Evolutionary conservation across 257 asterid genomes (phyloP).

Genomic region (Petunia axillaris): DNA sequence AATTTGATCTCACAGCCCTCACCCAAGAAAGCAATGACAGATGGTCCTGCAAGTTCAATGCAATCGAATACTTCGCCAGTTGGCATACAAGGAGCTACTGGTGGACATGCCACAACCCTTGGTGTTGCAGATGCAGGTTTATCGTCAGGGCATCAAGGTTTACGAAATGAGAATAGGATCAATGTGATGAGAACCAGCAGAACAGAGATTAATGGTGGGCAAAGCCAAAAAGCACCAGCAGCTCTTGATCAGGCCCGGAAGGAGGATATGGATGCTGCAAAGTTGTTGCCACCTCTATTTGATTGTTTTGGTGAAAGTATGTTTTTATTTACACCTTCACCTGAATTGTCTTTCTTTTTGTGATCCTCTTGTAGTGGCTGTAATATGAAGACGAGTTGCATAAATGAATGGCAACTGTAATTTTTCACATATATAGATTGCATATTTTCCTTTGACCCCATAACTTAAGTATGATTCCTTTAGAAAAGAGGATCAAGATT

Average conservation of each 20-base stretch:
- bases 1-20: slow-evolving; percentile 76
- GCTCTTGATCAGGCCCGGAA: slow-evolving; percentile 65
- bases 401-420: background rate
- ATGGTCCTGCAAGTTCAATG: slow-evolving; percentile 45
- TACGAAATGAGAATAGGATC: slow-evolving; percentile 46
- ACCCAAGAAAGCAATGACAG: slow-evolving; percentile 66
- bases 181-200: slow-evolving; percentile 43
- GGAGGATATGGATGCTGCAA: slow-evolving; percentile 53
- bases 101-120: slow-evolving; percentile 43
- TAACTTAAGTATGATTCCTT: background rate
- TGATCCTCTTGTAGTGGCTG: slow-evolving; percentile 34
- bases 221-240: slow-evolving; percentile 52
- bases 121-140: slow-evolving; percentile 43
- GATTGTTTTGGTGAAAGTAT: slow-evolving; percentile 87
- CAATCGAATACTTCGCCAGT: slow-evolving; percentile 41
- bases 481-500: background rate
- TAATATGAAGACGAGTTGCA: background rate
- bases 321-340: slow-evolving; percentile 67
- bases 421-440: background rate
- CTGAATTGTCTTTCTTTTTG: slow-evolving; percentile 62
- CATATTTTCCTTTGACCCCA: background rate
- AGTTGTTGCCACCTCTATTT: slow-evolving; percentile 52
- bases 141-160: slow-evolving; percentile 40
- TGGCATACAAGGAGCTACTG: slow-evolving; percentile 53
- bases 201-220: slow-evolving; percentile 47